These are phyloP conservation scores for Monascus ruber DNA, from an alignment of 2,329 filamentous ascomycete species.

Conservation along the genomic window DNA sequence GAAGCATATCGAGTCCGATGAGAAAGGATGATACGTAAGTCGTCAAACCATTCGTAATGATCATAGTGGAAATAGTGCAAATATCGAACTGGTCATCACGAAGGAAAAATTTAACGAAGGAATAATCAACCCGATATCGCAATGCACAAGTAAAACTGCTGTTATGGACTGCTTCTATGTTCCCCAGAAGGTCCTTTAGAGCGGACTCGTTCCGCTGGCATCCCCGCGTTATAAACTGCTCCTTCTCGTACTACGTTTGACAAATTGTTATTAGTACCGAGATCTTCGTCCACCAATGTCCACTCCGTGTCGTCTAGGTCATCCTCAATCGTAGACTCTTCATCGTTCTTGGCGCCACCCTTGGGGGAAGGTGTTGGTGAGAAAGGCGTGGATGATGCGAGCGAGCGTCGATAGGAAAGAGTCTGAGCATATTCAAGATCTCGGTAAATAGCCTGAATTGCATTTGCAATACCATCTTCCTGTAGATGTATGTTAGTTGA, in stretches of 20 bases:
- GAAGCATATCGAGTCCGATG: no score
- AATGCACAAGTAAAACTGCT: no score
- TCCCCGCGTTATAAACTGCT: constrained; percentile 15
- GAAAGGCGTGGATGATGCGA: constrained; percentile 23
- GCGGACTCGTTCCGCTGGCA: constrained; percentile 1
- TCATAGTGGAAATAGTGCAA: no score
- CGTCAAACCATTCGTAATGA: no score
- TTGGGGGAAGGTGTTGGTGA: constrained; percentile 24
- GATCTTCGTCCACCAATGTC: not conserved
- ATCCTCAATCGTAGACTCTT: constrained; percentile 88
- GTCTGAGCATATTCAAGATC: constrained; percentile 87
- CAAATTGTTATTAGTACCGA: not conserved
- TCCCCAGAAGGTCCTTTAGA: no score
- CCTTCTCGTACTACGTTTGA: not conserved
- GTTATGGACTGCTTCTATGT: no score
- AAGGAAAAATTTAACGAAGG: no score
- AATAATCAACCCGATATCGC: no score
- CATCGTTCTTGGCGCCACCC: constrained; percentile 41
- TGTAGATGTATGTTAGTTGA: constrained; percentile 28
- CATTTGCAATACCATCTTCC: constrained; percentile 83
- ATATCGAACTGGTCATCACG: no score
- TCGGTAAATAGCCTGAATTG: constrained; percentile 86
- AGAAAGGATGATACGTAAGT: no score
- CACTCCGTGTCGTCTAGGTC: constrained; percentile 40
- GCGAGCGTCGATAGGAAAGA: constrained; percentile 55